Conservation (phyloP, 805 yeast genomes). For the Metschnikowia rubicola region DNA sequence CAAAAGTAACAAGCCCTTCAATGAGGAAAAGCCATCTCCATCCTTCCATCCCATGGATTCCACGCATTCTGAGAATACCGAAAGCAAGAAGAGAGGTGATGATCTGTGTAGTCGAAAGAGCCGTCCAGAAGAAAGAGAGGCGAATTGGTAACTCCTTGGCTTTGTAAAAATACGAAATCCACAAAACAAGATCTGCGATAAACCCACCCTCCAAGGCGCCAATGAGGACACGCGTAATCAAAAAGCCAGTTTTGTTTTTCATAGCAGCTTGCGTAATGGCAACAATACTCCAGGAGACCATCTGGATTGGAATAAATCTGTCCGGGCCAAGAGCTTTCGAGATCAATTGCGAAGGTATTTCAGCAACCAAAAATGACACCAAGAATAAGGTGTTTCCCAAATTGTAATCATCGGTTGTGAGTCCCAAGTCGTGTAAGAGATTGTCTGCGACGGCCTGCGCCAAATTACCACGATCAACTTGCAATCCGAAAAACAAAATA, state of each 20-base stretch:
- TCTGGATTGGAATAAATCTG: slow-evolving; percentile 57
- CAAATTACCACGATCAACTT: slow-evolving; percentile 57
- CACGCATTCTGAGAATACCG: slow-evolving; percentile 52
- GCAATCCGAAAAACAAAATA: slow-evolving; percentile 55
- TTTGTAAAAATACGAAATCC: slow-evolving; percentile 67
- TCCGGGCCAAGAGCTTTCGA: slow-evolving; percentile 66
- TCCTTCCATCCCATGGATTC: slow-evolving; percentile 41
- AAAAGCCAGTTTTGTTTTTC: slow-evolving; percentile 39
- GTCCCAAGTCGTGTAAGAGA: slow-evolving; percentile 46
- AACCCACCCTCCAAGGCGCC: slow-evolving; percentile 65
- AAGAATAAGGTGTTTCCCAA: slow-evolving; percentile 54
- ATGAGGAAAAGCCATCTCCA: slow-evolving; percentile 69
- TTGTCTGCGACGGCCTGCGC: slow-evolving; percentile 58
- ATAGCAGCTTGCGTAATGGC: slow-evolving; percentile 51
- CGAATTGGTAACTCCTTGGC: slow-evolving; percentile 55
- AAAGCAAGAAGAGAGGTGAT: slow-evolving; percentile 45
- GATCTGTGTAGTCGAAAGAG: slow-evolving; percentile 48
- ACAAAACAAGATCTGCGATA: slow-evolving; percentile 50
- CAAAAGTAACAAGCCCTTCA: slow-evolving; percentile 57
- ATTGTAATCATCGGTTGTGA: slow-evolving; percentile 59
- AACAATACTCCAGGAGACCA: slow-evolving; percentile 54
- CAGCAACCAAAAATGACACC: slow-evolving; percentile 52
- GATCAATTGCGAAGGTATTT: slow-evolving; percentile 62
- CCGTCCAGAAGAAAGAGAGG: slow-evolving; percentile 57
- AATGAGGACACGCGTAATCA: slow-evolving; percentile 46